Evolutionary conservation across 2,329 filamentous ascomycete genomes (phyloP).

Genomic region (Acephala macrosclerotiorum): DNA sequence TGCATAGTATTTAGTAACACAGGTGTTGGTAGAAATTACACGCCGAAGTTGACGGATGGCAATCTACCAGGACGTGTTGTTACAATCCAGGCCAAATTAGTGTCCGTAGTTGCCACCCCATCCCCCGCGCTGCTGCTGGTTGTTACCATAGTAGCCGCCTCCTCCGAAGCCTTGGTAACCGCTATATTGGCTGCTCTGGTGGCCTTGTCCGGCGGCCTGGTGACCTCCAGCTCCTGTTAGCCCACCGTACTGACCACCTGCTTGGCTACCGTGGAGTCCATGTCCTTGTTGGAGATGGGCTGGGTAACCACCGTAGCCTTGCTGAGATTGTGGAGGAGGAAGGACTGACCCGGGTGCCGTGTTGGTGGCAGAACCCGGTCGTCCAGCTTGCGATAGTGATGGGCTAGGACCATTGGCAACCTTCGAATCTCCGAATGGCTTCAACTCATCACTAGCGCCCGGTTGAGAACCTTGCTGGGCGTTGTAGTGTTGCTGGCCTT

Average conservation of each 20-base stretch:
- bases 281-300: constrained; percentile 45
- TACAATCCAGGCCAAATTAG: constrained; percentile 39
- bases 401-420: constrained; percentile 45
- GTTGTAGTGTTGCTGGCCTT: constrained; percentile 42
- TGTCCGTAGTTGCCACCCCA: constrained; percentile 56
- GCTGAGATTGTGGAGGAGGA: constrained; percentile 45
- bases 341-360: constrained; percentile 42
- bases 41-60: constrained; percentile 30
- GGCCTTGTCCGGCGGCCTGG: constrained; percentile 51
- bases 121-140: constrained; percentile 53
- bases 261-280: constrained; percentile 45
- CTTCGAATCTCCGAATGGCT: constrained; percentile 47
- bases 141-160: constrained; percentile 46
- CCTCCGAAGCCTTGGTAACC: constrained; percentile 54
- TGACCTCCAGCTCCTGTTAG: constrained; percentile 58
- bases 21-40: constrained; percentile 40
- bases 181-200: constrained; percentile 51
- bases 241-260: constrained; percentile 44
- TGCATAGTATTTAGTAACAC: constrained; percentile 41
- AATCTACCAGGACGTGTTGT: constrained; percentile 40
- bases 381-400: constrained; percentile 44
- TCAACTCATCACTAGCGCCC: constrained; percentile 44
- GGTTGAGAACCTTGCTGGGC: constrained; percentile 42
- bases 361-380: constrained; percentile 48
- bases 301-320: constrained; percentile 46